Evolutionary conservation across 2,329 filamentous ascomycete species (phyloP), one percentile per base, ranked within the genome.

Genomic region (Bipolaris cookei): DNA sequence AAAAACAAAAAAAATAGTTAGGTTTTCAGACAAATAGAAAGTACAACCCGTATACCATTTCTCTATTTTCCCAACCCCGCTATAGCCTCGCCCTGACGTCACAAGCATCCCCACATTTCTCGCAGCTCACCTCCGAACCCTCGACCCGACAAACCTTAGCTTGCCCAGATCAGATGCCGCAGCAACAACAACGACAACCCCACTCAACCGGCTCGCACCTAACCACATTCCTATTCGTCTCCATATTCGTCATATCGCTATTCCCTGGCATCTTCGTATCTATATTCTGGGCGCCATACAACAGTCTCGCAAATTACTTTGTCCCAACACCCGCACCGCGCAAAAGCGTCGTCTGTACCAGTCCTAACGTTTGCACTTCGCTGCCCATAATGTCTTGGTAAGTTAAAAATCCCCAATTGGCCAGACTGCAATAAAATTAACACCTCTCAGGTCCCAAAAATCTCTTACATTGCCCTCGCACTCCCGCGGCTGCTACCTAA

Each of bases 401-500:
- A 8, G 56, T 52, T 6, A 39, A 21, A 1, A 8, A 30, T 35
- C 18, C 51, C 28, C 11, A 11, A 30, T 32, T n/a, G n/a, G 7
- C 10, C 45, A 35, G 8, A 37, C 35, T 25, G 14, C 2, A 48
- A 39, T 3, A 42, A 41, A 13, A 28, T 8, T 5, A 30, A 38
- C 3, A 14, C 8, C 13, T 43, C 4, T 6, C 14, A 6, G 74
- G 72, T 86, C 84, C 68, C 94, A 97, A 79, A 97, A 95, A 77
- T 85, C 88, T 48, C 88, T 98, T 79, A 86, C 87, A 1, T 88
- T 98, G 13, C 91, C 92, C 48, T 74, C 90, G 18, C 85, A 86
- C 73, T 86, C 88, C 42, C 88, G 93, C 59, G 95, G 95, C 75
- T 91, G 88, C 51, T 97, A 97, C 80, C 90, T 98, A 58, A 84